phyloP scores from a whole-genome alignment of 495 filamentous ascomycete genomes.

The Hyaloscypha hepaticicola region DNA sequence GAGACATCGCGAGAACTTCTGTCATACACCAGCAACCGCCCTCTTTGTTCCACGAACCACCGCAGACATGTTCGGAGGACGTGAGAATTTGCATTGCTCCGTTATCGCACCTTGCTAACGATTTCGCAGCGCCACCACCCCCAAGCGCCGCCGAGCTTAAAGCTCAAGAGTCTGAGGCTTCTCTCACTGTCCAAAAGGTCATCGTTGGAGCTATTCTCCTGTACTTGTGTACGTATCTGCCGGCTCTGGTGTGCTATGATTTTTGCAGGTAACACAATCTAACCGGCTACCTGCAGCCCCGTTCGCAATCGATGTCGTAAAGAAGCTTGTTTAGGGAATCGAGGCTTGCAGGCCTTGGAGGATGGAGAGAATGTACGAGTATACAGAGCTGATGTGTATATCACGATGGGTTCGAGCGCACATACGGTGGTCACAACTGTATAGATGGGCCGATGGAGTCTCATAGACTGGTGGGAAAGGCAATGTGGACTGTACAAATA shows the following conservation, averaged over 20 bases:
- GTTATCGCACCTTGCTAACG: conserved; percentile 9
- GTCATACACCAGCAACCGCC: background rate
- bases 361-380: background rate
- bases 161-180: conserved; percentile 69
- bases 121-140: conserved; percentile 45
- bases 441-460: conserved; percentile 3
- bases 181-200: conserved; percentile 61
- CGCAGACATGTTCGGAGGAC: conserved; percentile 47
- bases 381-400: background rate
- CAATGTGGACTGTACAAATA: background rate
- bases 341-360: background rate
- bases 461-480: background rate
- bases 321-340: conserved; percentile 62
- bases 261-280: background rate
- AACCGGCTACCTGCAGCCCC: conserved; percentile 54
- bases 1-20: conserved; percentile 11
- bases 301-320: conserved; percentile 76
- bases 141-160: conserved; percentile 51
- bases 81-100: conserved; percentile 31
- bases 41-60: background rate
- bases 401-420: background rate
- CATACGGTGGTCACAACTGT: background rate
- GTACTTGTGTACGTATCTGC: conserved; percentile 73
- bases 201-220: conserved; percentile 63
- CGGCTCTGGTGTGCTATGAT: background rate